These are phyloP conservation scores for Penicillium sp. DNA, from an alignment of 2,329 filamentous ascomycete species.

Conservation along the genomic window DNA sequence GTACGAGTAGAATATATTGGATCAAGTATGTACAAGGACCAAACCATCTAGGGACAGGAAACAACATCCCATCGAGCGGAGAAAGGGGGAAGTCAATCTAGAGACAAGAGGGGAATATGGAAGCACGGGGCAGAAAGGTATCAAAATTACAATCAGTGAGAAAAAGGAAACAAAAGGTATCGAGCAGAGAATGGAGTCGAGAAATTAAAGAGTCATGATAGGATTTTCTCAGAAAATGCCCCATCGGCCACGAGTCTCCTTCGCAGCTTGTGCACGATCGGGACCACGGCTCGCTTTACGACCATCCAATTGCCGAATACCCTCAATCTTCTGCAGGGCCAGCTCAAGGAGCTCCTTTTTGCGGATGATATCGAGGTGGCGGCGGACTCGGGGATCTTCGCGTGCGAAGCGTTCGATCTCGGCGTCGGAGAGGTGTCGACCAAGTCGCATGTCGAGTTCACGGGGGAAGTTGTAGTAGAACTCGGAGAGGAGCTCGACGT, in stretches of 20 bases:
- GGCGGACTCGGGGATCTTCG: constrained; percentile 85
- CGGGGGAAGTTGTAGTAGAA: constrained; percentile 98
- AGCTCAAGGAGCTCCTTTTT: constrained; percentile 91
- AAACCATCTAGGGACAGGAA: constrained; percentile 5
- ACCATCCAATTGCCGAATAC: constrained; percentile 78
- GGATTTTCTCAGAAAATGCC: constrained; percentile 40
- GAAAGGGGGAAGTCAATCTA: constrained; percentile 1
- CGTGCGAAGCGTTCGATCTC: constrained; percentile 88
- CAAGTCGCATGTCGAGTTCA: constrained; percentile 83
- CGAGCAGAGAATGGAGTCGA: background rate
- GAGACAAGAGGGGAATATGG: constrained; percentile 4
- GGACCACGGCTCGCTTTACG: constrained; percentile 60
- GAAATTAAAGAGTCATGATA: constrained; percentile 2
- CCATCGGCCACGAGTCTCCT: constrained; percentile 44
- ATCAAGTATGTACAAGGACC: constrained; percentile 17
- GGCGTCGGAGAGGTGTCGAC: constrained; percentile 72
- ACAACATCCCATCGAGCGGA: background rate
- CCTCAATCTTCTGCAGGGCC: constrained; percentile 94
- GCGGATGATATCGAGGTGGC: constrained; percentile 87
- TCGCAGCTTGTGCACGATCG: constrained; percentile 36
- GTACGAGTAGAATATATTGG: background rate
- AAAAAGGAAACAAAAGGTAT: constrained; percentile 2
- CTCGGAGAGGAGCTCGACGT: constrained; percentile 92
- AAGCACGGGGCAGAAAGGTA: constrained; percentile 10
- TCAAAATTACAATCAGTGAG: constrained; percentile 3